phyloP scores from a whole-genome alignment of 257 asterid species.

The Coffea eugenioides region DNA sequence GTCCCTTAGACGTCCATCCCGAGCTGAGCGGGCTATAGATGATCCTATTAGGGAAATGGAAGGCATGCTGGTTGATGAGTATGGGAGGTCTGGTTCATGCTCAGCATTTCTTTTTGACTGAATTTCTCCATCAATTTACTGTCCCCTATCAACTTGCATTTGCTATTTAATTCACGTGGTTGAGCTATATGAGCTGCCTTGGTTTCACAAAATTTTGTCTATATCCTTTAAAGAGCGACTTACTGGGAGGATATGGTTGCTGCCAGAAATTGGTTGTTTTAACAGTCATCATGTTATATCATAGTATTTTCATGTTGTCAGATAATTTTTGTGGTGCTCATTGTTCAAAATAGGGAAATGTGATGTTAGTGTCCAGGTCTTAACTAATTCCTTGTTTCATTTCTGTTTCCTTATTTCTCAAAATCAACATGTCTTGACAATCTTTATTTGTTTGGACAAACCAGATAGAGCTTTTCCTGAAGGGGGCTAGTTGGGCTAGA shows the following conservation, averaged over 20 bases:
- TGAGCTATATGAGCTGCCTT: background rate
- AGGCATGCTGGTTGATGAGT: conserved; percentile 95
- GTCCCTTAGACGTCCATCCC: conserved; percentile 79
- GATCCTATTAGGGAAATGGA: conserved; percentile 99
- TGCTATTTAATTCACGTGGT: background rate
- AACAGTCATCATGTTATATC: background rate
- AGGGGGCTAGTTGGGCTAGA: background rate
- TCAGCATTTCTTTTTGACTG: background rate
- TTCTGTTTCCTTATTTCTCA: background rate
- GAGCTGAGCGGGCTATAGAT: conserved; percentile 88
- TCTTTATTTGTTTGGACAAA: background rate
- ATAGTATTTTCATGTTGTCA: background rate
- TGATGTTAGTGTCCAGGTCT: background rate
- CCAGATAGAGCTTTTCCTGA: background rate
- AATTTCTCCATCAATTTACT: background rate
- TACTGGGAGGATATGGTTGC: background rate
- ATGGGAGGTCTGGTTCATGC: conserved; percentile 68
- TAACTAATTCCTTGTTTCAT: background rate
- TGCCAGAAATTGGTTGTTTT: background rate
- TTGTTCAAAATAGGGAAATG: background rate
- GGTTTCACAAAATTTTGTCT: background rate
- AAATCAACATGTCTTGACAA: background rate
- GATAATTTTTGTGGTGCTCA: background rate
- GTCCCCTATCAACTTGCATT: background rate
- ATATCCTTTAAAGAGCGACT: background rate